Conservation (phyloP, 2,329 filamentous ascomycete genomes). For the Pseudocercospora vitis region DNA sequence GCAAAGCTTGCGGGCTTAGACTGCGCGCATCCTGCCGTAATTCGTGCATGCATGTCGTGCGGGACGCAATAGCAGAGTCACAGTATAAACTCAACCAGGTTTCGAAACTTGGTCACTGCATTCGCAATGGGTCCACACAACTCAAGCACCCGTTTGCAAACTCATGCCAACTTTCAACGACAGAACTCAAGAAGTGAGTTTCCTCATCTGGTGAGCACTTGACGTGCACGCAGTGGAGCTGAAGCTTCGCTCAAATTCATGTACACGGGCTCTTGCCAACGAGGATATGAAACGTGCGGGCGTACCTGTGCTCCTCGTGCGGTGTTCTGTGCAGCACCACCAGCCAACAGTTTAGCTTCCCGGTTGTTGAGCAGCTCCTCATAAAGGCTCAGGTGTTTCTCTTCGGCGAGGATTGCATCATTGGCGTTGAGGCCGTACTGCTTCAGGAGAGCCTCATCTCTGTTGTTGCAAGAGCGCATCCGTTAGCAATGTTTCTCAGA, state of each 20-base stretch:
- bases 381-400: constrained; percentile 85
- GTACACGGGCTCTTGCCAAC: background rate
- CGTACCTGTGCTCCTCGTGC: constrained; percentile 81
- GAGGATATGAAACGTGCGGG: background rate
- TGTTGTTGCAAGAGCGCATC: constrained; percentile 43
- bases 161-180: constrained; percentile 5
- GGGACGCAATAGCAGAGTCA: background rate
- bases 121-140: background rate
- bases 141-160: constrained; percentile 5
- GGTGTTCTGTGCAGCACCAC: constrained; percentile 96
- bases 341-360: constrained; percentile 90
- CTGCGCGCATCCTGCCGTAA: background rate
- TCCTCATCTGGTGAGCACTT: background rate
- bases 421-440: constrained; percentile 95
- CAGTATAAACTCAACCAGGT: background rate
- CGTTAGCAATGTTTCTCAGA: constrained; percentile 30
- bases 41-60: constrained; percentile 4
- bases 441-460: constrained; percentile 78
- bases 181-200: constrained; percentile 1
- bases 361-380: constrained; percentile 92
- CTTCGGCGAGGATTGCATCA: constrained; percentile 94
- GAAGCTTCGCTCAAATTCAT: background rate
- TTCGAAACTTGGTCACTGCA: background rate
- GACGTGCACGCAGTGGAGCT: background rate
- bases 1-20: background rate